Percentiles rank a stretch among this genome's conserved stretches.
Conservation (phyloP, 2,329 filamentous ascomycete species). For the Pochonia chlamydosporia region DNA sequence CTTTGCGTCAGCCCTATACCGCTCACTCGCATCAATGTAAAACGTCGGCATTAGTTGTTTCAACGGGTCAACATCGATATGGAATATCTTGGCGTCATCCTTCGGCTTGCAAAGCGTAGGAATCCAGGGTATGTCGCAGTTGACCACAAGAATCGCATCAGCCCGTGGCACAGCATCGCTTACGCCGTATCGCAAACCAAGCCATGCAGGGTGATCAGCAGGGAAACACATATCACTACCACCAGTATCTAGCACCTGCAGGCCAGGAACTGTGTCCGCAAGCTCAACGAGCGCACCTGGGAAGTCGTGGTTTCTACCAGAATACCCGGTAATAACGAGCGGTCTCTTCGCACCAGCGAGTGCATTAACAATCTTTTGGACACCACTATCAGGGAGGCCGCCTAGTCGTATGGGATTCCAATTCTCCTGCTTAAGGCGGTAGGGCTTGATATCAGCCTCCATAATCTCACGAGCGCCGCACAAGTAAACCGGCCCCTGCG, state of each 20-base stretch:
- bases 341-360: conserved; percentile 56
- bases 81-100: conserved; percentile 49
- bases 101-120: conserved; percentile 62
- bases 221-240: conserved; percentile 77
- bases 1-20: conserved; percentile 61
- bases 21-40: conserved; percentile 60
- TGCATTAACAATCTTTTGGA: conserved; percentile 50
- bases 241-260: conserved; percentile 65
- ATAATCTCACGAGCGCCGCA: conserved; percentile 70
- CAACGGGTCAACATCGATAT: conserved; percentile 60
- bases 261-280: conserved; percentile 56
- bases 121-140: conserved; percentile 93
- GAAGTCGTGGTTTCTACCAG: conserved; percentile 58
- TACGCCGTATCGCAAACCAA: conserved; percentile 67
- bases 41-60: conserved; percentile 70
- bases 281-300: conserved; percentile 56
- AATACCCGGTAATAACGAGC: conserved; percentile 61
- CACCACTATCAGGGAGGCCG: conserved; percentile 41
- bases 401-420: conserved; percentile 64
- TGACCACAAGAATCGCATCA: conserved; percentile 77
- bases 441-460: conserved; percentile 71
- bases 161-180: conserved; percentile 70
- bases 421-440: conserved; percentile 48
- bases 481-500: conserved; percentile 70
- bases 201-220: conserved; percentile 59